phyloP scores from a whole-genome alignment of 257 asterid species.

The Solanum sejunctum region DNA sequence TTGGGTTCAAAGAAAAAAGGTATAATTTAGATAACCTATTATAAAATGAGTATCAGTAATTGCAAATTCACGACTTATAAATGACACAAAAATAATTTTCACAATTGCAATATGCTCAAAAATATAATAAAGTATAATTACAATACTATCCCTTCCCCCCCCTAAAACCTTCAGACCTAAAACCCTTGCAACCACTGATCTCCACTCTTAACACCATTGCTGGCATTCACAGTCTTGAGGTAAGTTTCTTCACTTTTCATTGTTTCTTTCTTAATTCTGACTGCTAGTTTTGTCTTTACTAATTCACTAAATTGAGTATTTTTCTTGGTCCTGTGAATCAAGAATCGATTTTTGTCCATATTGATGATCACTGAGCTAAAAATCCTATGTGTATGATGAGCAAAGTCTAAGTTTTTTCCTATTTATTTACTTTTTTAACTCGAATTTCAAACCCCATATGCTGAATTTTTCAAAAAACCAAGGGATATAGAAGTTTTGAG shows the following conservation, averaged over 20 bases:
- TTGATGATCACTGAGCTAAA: not conserved
- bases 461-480: not conserved
- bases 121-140: not conserved
- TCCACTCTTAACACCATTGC: not conserved
- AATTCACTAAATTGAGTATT: not conserved
- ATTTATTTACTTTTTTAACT: not conserved
- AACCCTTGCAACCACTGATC: not conserved
- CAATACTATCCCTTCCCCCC: not conserved
- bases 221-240: not conserved
- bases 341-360: not conserved
- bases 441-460: not conserved
- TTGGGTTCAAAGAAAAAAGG: no score
- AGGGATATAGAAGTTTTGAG: not conserved
- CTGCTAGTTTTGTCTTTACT: no score
- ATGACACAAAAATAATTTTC: no score
- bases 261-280: not conserved
- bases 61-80: no score
- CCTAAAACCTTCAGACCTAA: not conserved
- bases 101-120: not conserved
- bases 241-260: not conserved
- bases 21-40: no score
- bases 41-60: no score
- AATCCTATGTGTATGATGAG: not conserved
- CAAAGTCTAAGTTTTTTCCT: not conserved
- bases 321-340: not conserved